phyloP scores from a whole-genome alignment of 768 basidiomycete genomes.

The Suillus cothurnatus region DNA sequence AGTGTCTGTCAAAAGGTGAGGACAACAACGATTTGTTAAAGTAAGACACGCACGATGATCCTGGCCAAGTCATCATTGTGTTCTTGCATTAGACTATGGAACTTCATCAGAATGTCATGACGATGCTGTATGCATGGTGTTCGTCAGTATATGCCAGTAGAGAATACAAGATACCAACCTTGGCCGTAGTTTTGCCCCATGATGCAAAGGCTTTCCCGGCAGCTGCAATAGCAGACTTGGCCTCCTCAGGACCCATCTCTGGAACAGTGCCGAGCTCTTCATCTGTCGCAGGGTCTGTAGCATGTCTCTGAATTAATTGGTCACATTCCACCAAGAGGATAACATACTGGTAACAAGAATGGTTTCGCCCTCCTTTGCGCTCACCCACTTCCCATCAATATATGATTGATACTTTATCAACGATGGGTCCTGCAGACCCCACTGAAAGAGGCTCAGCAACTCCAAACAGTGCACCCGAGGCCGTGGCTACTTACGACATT shows the following conservation, averaged over 20 bases:
- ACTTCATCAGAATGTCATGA: constrained; percentile 81
- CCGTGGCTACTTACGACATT: constrained; percentile 34
- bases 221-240: constrained; percentile 80
- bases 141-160: background rate
- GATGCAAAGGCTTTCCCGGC: constrained; percentile 79
- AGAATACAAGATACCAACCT: constrained; percentile 46
- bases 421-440: constrained; percentile 75
- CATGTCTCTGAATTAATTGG: background rate
- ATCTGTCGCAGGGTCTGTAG: constrained; percentile 85
- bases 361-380: constrained; percentile 70
- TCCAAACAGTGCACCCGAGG: background rate
- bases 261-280: constrained; percentile 84
- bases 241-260: constrained; percentile 87
- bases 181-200: constrained; percentile 88
- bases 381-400: constrained; percentile 86
- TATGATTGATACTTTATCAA: constrained; percentile 76
- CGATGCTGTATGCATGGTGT: constrained; percentile 51
- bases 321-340: background rate
- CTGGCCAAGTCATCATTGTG: constrained; percentile 86
- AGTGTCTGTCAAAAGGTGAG: constrained; percentile 53
- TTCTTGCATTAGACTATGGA: constrained; percentile 77
- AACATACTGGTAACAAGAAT: constrained; percentile 78
- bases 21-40: constrained; percentile 7
- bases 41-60: constrained; percentile 65
- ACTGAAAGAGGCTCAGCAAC: constrained; percentile 39